Evolutionary conservation across 129 eudicot species (phyloP).

Genomic region (Lactuca saligna): DNA sequence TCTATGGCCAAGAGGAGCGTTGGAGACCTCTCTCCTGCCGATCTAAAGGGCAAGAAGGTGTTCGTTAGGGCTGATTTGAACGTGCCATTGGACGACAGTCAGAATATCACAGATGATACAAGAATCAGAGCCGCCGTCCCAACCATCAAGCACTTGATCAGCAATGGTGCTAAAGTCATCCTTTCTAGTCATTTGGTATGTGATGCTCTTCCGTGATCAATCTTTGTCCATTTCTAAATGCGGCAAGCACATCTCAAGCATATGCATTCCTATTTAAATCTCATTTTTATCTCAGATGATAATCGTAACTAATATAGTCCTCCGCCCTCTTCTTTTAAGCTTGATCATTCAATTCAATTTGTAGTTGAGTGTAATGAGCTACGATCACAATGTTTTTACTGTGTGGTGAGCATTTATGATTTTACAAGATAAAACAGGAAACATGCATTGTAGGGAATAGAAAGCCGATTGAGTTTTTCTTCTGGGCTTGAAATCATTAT

Average conservation of each 20-base stretch:
- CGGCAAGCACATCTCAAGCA: background rate
- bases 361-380: slow-evolving; percentile 2
- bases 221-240: background rate
- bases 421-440: slow-evolving; percentile 3
- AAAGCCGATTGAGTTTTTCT: background rate
- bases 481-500: background rate
- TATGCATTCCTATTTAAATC: background rate
- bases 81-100: slow-evolving; percentile 55
- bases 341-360: background rate
- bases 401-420: background rate
- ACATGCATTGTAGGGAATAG: background rate
- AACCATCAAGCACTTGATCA: slow-evolving; percentile 53
- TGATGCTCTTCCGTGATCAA: background rate
- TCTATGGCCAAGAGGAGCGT: slow-evolving; percentile 84
- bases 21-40: slow-evolving; percentile 59
- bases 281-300: slow-evolving; percentile 1
- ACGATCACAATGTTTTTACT: background rate
- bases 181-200: slow-evolving; percentile 70
- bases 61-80: slow-evolving; percentile 69
- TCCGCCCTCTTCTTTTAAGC: background rate
- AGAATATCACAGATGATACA: slow-evolving; percentile 69
- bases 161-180: slow-evolving; percentile 68
- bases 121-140: slow-evolving; percentile 72
- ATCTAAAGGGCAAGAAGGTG: slow-evolving; percentile 76
- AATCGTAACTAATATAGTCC: background rate